Evolutionary conservation across 352 stramenopile genomes (phyloP), one percentile per base, ranked within the genome.

Genomic region (Sclerospora graminicola): DNA sequence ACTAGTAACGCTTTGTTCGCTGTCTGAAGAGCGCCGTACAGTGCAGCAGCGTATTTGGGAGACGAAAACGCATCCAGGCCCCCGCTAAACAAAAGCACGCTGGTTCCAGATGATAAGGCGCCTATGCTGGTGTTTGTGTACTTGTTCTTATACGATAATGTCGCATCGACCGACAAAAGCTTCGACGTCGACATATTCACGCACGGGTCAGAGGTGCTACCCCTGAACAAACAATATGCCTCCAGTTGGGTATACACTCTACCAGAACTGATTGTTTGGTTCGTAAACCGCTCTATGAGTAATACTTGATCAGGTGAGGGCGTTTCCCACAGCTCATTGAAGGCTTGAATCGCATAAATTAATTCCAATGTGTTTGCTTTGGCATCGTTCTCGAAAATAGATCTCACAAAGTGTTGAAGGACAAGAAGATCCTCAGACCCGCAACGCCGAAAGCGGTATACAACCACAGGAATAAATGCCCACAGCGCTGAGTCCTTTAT

Each of bases 271-370:
- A 86, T 71, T 8, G 55, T 49, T 27, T 60, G 42, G 13, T 69
- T 46, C 8, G 51, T 71, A 42, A 86, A 88, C 7, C 69, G 56
- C 14, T 54, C 24, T 18, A 66, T 49, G 9, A 90, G 47, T 37
- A 67, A 48, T 0, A 47, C 51, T 23, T 72, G 48, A 31, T 64
- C 63, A 1, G 73, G 70, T 16, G 71, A 55, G 2, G 75, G 75
- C 0, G 23, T 33, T 23, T 90, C 75, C 78, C 78, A 90, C 18
- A 90, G 54, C 48, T 90, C 78, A 9, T 68, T 88, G 44, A 86
- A 87, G 34, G 65, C 53, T 45, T 84, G 78, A 14, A 88, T 42
- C 7, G 69, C 71, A 46, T 67, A 76, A 15, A 86, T 40, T 13
- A 87, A 43, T 35, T 73, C 54, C 2, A 62, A 62, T 0, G 34